phyloP scores from a whole-genome alignment of 2,329 filamentous ascomycete species.

The Calonectria pauciramosa region DNA sequence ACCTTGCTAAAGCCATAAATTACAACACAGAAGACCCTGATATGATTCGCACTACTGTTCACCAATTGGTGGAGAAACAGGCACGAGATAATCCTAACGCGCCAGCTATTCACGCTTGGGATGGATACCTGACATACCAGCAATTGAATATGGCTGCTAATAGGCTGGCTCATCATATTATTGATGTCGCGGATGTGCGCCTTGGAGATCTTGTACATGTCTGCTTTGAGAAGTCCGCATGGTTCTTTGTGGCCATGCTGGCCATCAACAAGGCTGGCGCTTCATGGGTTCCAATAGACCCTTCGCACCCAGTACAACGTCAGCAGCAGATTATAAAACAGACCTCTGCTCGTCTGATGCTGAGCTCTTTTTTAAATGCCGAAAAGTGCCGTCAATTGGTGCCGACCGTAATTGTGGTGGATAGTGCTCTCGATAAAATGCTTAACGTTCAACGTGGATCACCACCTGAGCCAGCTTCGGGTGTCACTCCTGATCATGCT shows the following conservation, averaged over 20 bases:
- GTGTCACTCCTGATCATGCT: not conserved
- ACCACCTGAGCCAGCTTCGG: not conserved
- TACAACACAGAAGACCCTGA: not conserved
- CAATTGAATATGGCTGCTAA: constrained; percentile 3
- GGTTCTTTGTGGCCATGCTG: not conserved
- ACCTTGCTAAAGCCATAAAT: not conserved
- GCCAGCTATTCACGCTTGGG: not conserved
- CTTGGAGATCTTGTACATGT: not conserved
- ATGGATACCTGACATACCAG: not conserved
- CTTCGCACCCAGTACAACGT: not conserved
- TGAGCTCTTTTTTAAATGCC: not conserved
- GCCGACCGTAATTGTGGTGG: not conserved
- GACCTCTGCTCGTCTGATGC: not conserved
- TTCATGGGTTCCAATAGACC: not conserved
- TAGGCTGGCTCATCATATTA: constrained; percentile 4
- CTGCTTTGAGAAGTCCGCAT: not conserved
- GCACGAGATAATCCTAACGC: not conserved
- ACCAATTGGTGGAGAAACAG: not conserved
- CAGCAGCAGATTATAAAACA: not conserved
- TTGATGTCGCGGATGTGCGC: not conserved
- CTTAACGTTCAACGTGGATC: not conserved
- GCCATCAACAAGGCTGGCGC: not conserved
- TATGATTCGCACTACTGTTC: not conserved
- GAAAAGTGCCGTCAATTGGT: not conserved
- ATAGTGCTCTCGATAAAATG: not conserved